phyloP scores from a whole-genome alignment of 1,284 basidiomycete species.

The Pterulicium gracile region DNA sequence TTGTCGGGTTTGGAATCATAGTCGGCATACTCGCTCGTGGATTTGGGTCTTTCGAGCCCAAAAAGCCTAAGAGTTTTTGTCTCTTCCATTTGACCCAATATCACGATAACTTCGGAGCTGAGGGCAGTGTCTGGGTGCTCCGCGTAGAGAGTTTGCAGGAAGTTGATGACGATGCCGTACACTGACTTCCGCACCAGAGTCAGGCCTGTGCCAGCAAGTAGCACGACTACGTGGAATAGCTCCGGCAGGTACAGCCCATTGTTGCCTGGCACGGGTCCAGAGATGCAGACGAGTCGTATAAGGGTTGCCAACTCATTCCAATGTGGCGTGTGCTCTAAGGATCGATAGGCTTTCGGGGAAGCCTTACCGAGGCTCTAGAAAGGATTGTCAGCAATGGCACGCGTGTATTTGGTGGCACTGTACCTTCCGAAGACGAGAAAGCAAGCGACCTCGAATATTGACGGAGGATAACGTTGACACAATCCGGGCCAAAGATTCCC shows the following conservation, averaged over 20 bases:
- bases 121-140: conserved; percentile 46
- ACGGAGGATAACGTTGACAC: conserved; percentile 69
- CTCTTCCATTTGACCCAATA: conserved; percentile 53
- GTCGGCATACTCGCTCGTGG: conserved; percentile 52
- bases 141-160: conserved; percentile 65
- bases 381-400: conserved; percentile 7
- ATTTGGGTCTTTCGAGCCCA: conserved; percentile 51
- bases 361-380: conserved; percentile 58
- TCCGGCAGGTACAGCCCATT: conserved; percentile 79
- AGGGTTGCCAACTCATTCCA: conserved; percentile 83
- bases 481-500: conserved; percentile 67
- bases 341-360: conserved; percentile 48
- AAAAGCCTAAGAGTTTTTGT: conserved; percentile 59
- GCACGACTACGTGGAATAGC: conserved; percentile 65
- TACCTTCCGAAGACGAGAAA: conserved; percentile 72
- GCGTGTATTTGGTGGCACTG: conserved; percentile 9
- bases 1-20: conserved; percentile 50
- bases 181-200: conserved; percentile 68
- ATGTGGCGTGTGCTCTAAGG: conserved; percentile 59
- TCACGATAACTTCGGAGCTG: conserved; percentile 42
- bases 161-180: conserved; percentile 73
- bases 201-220: conserved; percentile 67
- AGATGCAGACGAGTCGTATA: conserved; percentile 60
- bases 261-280: conserved; percentile 58
- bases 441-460: conserved; percentile 65